phyloP scores from a whole-genome alignment of 805 yeast genomes.

The Candida andamanensis region DNA sequence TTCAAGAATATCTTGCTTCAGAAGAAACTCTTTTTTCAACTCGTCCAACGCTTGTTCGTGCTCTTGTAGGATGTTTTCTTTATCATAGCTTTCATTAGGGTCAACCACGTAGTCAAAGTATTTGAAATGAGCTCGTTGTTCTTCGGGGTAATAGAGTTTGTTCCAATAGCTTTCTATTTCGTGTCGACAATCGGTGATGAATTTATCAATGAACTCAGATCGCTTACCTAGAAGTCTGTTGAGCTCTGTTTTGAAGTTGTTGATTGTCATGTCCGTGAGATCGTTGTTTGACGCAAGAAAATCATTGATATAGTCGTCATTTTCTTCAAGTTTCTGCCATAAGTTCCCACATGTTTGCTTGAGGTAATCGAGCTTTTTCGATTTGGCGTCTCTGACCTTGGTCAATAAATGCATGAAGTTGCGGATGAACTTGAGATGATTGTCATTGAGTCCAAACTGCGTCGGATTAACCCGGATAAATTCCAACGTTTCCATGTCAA shows the following conservation, averaged over 20 bases:
- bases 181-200: slow-evolving; percentile 57
- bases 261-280: slow-evolving; percentile 44
- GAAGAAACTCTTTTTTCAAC: slow-evolving; percentile 46
- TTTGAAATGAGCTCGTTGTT: slow-evolving; percentile 45
- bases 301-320: slow-evolving; percentile 28
- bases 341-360: slow-evolving; percentile 40
- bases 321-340: slow-evolving; percentile 57
- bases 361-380: slow-evolving; percentile 30
- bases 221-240: slow-evolving; percentile 56
- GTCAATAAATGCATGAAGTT: slow-evolving; percentile 27
- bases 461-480: slow-evolving; percentile 32
- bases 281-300: slow-evolving; percentile 45
- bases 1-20: slow-evolving; percentile 50
- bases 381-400: slow-evolving; percentile 28
- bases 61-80: slow-evolving; percentile 55
- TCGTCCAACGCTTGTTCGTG: slow-evolving; percentile 60
- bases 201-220: slow-evolving; percentile 58
- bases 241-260: slow-evolving; percentile 50
- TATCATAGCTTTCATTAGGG: slow-evolving; percentile 37
- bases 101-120: slow-evolving; percentile 26
- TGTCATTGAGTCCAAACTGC: slow-evolving; percentile 35
- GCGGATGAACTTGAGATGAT: slow-evolving; percentile 27
- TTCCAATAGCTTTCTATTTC: slow-evolving; percentile 63
- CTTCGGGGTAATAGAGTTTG: slow-evolving; percentile 50
- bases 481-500: slow-evolving; percentile 34